Conservation (phyloP, 1,139 yeast genomes). For the Hansenula lynferdii region DNA sequence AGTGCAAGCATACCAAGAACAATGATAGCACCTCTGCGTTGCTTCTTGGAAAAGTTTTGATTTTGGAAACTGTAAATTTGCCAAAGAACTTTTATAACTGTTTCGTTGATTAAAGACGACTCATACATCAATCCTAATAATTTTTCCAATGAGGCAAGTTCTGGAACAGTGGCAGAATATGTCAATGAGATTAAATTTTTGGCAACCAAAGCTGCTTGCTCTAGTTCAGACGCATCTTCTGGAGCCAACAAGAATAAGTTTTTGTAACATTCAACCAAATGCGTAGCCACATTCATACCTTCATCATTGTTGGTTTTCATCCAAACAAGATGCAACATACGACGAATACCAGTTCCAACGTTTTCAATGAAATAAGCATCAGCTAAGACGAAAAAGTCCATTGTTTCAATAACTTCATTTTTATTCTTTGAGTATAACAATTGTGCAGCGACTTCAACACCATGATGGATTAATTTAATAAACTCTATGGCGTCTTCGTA, state of each 20-base stretch:
- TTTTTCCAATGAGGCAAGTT: conserved; percentile 85
- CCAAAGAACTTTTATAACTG: conserved; percentile 75
- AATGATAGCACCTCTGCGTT: conserved; percentile 80
- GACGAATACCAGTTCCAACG: conserved; percentile 66
- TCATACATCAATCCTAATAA: conserved; percentile 71
- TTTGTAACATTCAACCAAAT: conserved; percentile 74
- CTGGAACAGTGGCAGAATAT: conserved; percentile 75
- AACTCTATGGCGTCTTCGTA: conserved; percentile 77
- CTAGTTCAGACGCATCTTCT: conserved; percentile 45
- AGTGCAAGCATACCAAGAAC: conserved; percentile 84
- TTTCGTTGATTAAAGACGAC: conserved; percentile 50
- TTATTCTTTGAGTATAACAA: conserved; percentile 80
- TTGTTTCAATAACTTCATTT: conserved; percentile 84
- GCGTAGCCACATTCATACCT: conserved; percentile 78
- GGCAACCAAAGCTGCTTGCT: conserved; percentile 68
- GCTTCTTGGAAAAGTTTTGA: conserved; percentile 37
- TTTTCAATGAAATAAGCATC: conserved; percentile 85
- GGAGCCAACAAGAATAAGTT: conserved; percentile 79
- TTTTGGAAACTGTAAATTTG: conserved; percentile 58
- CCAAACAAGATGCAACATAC: conserved; percentile 95
- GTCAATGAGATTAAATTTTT: conserved; percentile 77
- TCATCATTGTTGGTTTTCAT: conserved; percentile 91
- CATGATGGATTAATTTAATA: conserved; percentile 62
- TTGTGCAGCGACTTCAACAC: conserved; percentile 53
- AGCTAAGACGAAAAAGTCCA: conserved; percentile 87